A percentile compares a stretch with the other conserved stretches of the same genome.
Conservation (phyloP, 495 filamentous ascomycete species). For the Hapsidospora chrysogenum region DNA sequence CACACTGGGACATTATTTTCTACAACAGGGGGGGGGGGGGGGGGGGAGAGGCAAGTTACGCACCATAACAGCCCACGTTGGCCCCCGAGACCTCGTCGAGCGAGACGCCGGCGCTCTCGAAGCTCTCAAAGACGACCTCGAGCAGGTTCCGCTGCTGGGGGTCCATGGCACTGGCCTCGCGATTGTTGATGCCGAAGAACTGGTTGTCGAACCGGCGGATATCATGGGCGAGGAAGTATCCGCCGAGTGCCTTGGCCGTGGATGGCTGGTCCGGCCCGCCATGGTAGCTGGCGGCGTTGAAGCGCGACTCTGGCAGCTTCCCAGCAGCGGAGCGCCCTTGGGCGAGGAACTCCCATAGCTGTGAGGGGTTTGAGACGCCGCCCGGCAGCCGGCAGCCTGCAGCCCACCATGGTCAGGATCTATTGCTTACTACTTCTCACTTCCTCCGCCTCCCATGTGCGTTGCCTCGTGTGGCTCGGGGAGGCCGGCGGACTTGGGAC, state of each 20-base stretch:
- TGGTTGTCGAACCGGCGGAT: slow-evolving; percentile 43
- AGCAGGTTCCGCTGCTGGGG: too few species aligned
- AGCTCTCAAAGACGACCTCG: slow-evolving; percentile 32
- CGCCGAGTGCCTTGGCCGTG: slow-evolving; percentile 41
- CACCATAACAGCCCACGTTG: too few species aligned
- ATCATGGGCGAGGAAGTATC: slow-evolving; percentile 29
- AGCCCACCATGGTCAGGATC: too few species aligned
- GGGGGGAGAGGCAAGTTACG: too few species aligned
- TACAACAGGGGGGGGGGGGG: too few species aligned
- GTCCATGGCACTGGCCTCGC: slow-evolving; percentile 33
- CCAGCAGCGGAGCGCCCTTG: slow-evolving; percentile 40
- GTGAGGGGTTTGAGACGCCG: slow-evolving; percentile 32
- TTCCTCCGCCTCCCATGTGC: too few species aligned
- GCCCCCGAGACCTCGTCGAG: slow-evolving; percentile 25
- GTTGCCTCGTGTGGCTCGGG: too few species aligned
- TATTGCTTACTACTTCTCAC: too few species aligned
- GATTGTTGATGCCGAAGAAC: slow-evolving; percentile 33
- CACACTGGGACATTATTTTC: too few species aligned
- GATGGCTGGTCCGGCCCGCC: slow-evolving; percentile 62
- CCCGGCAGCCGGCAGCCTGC: slow-evolving; percentile 36
- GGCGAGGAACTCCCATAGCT: slow-evolving; percentile 42
- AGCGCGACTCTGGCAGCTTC: too few species aligned
- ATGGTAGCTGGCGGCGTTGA: too few species aligned
- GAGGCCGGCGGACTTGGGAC: too few species aligned
- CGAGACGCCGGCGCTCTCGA: slow-evolving; percentile 32